Percentiles rank a stretch among this genome's conserved stretches.
Conservation (phyloP, 176 grass and related monocot species). For the Lolium multiflorum region DNA sequence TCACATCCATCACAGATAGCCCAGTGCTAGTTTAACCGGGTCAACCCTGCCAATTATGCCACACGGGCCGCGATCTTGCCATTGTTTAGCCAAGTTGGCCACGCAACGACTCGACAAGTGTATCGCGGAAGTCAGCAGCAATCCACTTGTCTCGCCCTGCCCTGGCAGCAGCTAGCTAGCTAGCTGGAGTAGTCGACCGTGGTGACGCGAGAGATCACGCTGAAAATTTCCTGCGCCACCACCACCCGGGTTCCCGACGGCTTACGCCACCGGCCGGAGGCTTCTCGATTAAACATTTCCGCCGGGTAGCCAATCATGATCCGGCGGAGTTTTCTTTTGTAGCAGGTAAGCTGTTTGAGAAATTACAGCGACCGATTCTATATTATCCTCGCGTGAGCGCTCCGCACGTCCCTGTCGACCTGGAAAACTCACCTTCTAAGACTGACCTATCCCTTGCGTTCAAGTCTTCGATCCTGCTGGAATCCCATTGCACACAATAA, state of each 20-base stretch:
- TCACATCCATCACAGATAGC: background rate
- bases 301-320: constrained; percentile 37
- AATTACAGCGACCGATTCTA: background rate
- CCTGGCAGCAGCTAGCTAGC: background rate
- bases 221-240: constrained; percentile 18
- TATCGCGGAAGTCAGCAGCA: constrained; percentile 33
- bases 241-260: constrained; percentile 8
- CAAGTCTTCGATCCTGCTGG: constrained; percentile 41
- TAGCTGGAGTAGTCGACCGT: background rate
- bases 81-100: background rate
- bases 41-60: constrained; percentile 26
- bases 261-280: constrained; percentile 43
- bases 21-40: background rate
- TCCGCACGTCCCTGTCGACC: constrained; percentile 38
- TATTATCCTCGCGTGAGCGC: background rate
- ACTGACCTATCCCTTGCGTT: constrained; percentile 60
- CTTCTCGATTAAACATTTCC: constrained; percentile 13
- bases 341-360: constrained; percentile 45
- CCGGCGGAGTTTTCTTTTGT: constrained; percentile 36
- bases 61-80: constrained; percentile 20
- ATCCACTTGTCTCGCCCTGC: background rate
- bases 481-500: constrained; percentile 5
- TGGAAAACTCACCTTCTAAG: constrained; percentile 62
- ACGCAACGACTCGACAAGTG: constrained; percentile 8
- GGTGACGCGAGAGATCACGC: constrained; percentile 37